phyloP scores from a whole-genome alignment of 805 yeast genomes.

The Lachancea lanzarotensis region DNA sequence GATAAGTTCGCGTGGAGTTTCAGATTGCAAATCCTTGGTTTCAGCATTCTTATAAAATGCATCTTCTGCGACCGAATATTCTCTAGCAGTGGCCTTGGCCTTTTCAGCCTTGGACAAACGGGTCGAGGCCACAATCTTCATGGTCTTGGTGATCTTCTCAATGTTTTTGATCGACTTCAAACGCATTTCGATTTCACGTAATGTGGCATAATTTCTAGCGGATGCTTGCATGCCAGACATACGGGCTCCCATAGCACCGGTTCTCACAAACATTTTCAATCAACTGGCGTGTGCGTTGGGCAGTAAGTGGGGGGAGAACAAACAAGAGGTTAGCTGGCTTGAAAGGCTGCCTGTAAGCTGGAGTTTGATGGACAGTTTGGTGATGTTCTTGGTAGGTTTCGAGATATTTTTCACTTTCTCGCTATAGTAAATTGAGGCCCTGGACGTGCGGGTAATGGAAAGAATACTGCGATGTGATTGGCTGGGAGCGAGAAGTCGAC shows the following conservation, averaged over 20 bases:
- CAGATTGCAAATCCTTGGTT: conserved; percentile 49
- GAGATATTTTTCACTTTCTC: background rate
- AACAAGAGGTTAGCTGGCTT: background rate
- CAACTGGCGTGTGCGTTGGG: background rate
- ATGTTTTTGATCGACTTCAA: conserved; percentile 97
- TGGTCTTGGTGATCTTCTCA: conserved; percentile 98
- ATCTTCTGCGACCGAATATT: conserved; percentile 70
- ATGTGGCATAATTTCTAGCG: conserved; percentile 87
- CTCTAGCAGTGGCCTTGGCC: conserved; percentile 85
- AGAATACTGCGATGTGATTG: conserved; percentile 2
- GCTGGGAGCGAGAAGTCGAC: background rate
- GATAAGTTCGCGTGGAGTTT: conserved; percentile 59
- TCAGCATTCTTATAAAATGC: conserved; percentile 79
- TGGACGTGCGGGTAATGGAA: background rate
- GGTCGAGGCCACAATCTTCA: conserved; percentile 98
- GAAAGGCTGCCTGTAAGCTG: background rate
- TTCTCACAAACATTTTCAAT: conserved; percentile 24
- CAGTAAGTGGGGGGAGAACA: background rate
- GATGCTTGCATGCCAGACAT: conserved; percentile 8
- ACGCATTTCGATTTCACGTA: conserved; percentile 97
- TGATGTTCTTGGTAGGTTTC: background rate
- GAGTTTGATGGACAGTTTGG: background rate
- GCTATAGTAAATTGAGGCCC: background rate
- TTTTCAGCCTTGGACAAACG: conserved; percentile 92
- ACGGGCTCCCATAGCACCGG: conserved; percentile 30